Base-by-base conservation (phyloP, 106 monocot genomes). In the Dioscorea alata region DNA sequence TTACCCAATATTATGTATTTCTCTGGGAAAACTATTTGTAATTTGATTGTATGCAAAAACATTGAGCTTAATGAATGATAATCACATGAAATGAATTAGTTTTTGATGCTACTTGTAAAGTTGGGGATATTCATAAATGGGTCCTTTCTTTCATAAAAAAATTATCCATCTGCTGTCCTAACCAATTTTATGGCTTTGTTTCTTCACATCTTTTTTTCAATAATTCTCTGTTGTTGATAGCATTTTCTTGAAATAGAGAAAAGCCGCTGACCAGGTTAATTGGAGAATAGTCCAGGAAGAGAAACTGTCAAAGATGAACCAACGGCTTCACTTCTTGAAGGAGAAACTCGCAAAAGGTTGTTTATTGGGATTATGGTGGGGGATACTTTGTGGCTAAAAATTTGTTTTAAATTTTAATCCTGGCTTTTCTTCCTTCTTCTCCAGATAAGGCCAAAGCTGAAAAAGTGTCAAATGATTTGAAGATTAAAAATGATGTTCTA, bases 211-310 rank as follows among this genome's bases (percentile, higher is more conserved):
- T 14, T 2, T 13, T 33, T 61, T 32, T 28, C 35, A n/a, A 34
- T 4, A 52, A 48, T 28, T 58, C 52, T 48, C 42, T 19, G 4
- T 57, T 51, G 19, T 33, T 13, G 23, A 17, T 4, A 21, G 25
- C 51, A 79, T 61, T 10, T 21, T 28, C 9, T 33, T 17, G 33
- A 18, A 3, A 16, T 67, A 90, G 90, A 84, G 61, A 31, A 86
- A 74, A 76, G 74, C 84, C 35, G 81, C 81, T 64, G 79, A 87
- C 34, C 81, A 77, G 74, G 33, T 33, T 59, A 76, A 79, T 22
- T 90, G 90, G 90, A 78, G 72, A 65, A 58, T 72, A 19, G 50
- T 58, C 52, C 80, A 84, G 62, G 76, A 72, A 18, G 84, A 84
- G 23, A 79, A 90, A 65, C 78, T 82, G 18, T 66, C 64, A 25